Percentiles rank a stretch among this genome's conserved stretches.
These are phyloP conservation scores for Candida namnaoensis DNA, from an alignment of 805 yeast genomes.

Conservation along the genomic window DNA sequence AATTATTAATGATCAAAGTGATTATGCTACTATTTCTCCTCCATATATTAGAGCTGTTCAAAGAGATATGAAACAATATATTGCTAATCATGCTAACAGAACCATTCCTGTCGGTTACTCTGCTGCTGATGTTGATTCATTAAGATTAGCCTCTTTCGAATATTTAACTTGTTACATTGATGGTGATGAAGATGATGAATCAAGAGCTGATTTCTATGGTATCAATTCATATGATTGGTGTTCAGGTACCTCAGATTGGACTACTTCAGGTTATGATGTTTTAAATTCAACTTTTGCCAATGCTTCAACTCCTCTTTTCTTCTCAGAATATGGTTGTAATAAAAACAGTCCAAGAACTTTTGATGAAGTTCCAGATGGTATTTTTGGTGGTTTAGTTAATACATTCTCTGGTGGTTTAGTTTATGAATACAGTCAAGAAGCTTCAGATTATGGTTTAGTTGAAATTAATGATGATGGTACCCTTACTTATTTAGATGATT, in stretches of 20 bases:
- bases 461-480: constrained; percentile 34
- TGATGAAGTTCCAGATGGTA: constrained; percentile 64
- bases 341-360: constrained; percentile 70
- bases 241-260: constrained; percentile 61
- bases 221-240: constrained; percentile 96
- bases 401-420: constrained; percentile 86
- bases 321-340: constrained; percentile 84
- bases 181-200: constrained; percentile 41
- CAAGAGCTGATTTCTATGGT: constrained; percentile 86
- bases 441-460: constrained; percentile 71
- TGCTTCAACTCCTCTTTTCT: constrained; percentile 58
- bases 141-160: constrained; percentile 67
- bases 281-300: constrained; percentile 50
- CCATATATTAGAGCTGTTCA: constrained; percentile 82
- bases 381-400: constrained; percentile 56
- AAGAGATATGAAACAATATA: constrained; percentile 85
- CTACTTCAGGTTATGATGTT: constrained; percentile 57
- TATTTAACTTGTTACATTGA: constrained; percentile 76
- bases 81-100: constrained; percentile 59
- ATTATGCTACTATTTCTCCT: constrained; percentile 58
- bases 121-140: constrained; percentile 74
- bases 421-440: constrained; percentile 83
- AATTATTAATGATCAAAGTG: constrained; percentile 68
- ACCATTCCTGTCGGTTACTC: constrained; percentile 92
- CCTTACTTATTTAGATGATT: constrained; percentile 38